Percentiles rank a stretch among this genome's conserved stretches.
Conservation (phyloP, 2,329 filamentous ascomycete species). For the Arthrinium phaeospermum region DNA sequence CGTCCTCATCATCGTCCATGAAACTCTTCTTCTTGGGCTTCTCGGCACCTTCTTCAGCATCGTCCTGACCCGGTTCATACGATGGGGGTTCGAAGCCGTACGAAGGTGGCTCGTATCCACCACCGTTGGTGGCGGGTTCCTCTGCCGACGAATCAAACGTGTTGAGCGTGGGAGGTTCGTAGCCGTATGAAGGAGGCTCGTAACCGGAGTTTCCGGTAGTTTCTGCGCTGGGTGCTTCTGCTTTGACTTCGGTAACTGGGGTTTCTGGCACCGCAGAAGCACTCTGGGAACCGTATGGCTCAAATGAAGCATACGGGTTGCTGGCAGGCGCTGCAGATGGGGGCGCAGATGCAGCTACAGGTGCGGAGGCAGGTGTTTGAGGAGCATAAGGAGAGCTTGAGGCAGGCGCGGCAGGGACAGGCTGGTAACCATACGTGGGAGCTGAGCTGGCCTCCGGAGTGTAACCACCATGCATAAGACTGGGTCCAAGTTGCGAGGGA, state of each 20-base stretch:
- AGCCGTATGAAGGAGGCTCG: slow-evolving; percentile 56
- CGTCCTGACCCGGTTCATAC: slow-evolving; percentile 57
- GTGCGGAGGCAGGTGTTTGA: slow-evolving; percentile 26
- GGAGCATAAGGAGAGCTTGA: slow-evolving; percentile 32
- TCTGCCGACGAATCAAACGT: slow-evolving; percentile 38
- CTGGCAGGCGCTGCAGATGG: slow-evolving; percentile 27
- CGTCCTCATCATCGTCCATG: slow-evolving; percentile 82
- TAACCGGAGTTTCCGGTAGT: slow-evolving; percentile 39
- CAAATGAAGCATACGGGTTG: slow-evolving; percentile 36
- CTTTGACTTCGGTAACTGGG: slow-evolving; percentile 1
- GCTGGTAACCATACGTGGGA: slow-evolving; percentile 40
- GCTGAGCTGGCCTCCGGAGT: slow-evolving; percentile 38
- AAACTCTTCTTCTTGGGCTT: slow-evolving; percentile 77
- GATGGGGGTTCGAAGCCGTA: slow-evolving; percentile 64
- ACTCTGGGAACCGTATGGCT: slow-evolving; percentile 31
- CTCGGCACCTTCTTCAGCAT: slow-evolving; percentile 52
- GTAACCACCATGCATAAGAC: slow-evolving; percentile 41
- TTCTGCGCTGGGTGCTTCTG: slow-evolving; percentile 24
- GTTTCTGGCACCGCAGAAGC: slow-evolving; percentile 22
- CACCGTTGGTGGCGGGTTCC: slow-evolving; percentile 39
- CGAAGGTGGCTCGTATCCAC: slow-evolving; percentile 65
- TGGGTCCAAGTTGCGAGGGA: slow-evolving; percentile 47
- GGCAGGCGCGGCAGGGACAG: slow-evolving; percentile 28
- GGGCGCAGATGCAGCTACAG: slow-evolving; percentile 26
- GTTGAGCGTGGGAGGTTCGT: slow-evolving; percentile 52